These are phyloP conservation scores for Carnegiea gigantea DNA, from an alignment of 179 eudicot species.

Conservation along the genomic window DNA sequence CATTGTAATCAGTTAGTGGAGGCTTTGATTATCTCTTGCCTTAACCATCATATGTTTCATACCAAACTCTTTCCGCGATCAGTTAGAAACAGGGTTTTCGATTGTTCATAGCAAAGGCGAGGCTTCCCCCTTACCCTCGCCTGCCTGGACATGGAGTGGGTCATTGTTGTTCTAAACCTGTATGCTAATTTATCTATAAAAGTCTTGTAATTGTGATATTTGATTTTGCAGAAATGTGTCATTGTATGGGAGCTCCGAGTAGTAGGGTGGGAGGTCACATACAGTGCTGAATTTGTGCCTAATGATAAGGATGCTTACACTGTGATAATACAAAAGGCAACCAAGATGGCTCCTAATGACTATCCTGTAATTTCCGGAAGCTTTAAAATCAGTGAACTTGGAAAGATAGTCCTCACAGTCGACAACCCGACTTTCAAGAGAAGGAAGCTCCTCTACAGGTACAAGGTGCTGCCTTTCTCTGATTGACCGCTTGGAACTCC, in stretches of 20 bases:
- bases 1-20: neutral
- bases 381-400: slow-evolving; percentile 58
- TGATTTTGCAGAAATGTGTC: slow-evolving; percentile 37
- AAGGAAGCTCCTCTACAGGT: slow-evolving; percentile 69
- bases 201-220: neutral
- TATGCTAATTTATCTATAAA: neutral
- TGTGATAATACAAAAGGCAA: slow-evolving; percentile 60
- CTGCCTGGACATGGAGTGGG: too few species aligned
- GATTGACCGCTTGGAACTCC: slow-evolving; percentile 22
- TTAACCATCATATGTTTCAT: neutral
- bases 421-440: slow-evolving; percentile 68
- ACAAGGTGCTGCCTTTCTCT: slow-evolving; percentile 55
- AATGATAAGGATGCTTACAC: slow-evolving; percentile 58
- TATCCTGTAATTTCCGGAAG: slow-evolving; percentile 57
- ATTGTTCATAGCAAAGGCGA: too few species aligned
- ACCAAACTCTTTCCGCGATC: too few species aligned
- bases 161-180: neutral
- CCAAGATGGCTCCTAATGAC: slow-evolving; percentile 54
- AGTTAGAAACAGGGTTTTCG: too few species aligned
- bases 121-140: too few species aligned
- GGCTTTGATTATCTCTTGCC: too few species aligned
- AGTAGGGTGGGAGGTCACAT: slow-evolving; percentile 62
- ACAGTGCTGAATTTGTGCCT: slow-evolving; percentile 69
- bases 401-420: slow-evolving; percentile 59
- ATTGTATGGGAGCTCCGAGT: slow-evolving; percentile 72